Conservation (phyloP, 768 basidiomycete genomes). For the Mycena chlorophos region DNA sequence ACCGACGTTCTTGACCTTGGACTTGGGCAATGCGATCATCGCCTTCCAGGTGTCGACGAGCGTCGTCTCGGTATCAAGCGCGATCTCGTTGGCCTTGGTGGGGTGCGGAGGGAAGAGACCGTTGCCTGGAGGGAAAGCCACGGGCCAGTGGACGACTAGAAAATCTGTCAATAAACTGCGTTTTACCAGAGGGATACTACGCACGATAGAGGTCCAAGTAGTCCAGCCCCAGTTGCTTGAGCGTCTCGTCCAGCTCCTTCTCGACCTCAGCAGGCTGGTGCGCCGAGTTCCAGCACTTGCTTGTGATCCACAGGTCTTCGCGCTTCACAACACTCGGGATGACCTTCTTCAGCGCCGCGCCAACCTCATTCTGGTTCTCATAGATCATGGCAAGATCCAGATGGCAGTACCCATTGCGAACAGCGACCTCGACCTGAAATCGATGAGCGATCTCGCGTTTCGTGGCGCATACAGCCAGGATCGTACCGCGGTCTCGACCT, state of each 20-base stretch:
- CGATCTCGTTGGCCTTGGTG: slow-evolving; percentile 44
- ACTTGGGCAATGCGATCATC: slow-evolving; percentile 67
- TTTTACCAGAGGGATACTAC: slow-evolving; percentile 24
- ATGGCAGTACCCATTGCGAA: slow-evolving; percentile 78
- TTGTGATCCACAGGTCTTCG: slow-evolving; percentile 79
- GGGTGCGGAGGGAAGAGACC: slow-evolving; percentile 56
- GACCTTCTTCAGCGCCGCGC: slow-evolving; percentile 72
- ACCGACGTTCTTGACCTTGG: slow-evolving; percentile 75
- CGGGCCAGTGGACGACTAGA: slow-evolving; percentile 79
- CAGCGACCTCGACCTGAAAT: slow-evolving; percentile 70
- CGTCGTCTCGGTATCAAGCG: slow-evolving; percentile 56
- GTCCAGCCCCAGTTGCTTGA: slow-evolving; percentile 66
- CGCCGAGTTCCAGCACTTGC: slow-evolving; percentile 79
- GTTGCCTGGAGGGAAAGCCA: slow-evolving; percentile 60
- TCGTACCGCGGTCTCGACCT: slow-evolving; percentile 71
- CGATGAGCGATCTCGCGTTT: slow-evolving; percentile 9
- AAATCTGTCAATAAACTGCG: background rate
- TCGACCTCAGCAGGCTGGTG: slow-evolving; percentile 69
- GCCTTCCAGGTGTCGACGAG: slow-evolving; percentile 86
- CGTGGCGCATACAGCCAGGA: background rate
- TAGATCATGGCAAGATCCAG: slow-evolving; percentile 84
- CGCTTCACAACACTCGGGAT: slow-evolving; percentile 77
- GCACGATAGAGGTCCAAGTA: slow-evolving; percentile 82
- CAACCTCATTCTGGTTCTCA: slow-evolving; percentile 76
- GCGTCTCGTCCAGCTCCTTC: slow-evolving; percentile 74